Evolutionary conservation across 2,329 filamentous ascomycete species (phyloP).

Genomic region (Nigrospora oryzae): DNA sequence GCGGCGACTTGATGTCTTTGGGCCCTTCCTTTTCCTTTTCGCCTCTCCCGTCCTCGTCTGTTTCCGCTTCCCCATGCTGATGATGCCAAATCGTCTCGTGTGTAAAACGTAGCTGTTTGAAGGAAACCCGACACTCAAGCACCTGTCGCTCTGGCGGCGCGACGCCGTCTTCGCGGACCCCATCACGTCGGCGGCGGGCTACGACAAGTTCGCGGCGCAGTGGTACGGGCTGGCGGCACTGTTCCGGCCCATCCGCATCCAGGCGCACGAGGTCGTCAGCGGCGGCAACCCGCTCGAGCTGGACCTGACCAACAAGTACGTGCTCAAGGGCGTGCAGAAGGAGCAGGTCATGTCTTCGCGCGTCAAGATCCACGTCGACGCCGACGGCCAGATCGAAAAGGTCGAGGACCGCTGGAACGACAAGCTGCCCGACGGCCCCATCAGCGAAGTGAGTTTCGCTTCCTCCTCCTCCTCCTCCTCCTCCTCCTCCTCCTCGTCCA

Average conservation of each 20-base stretch:
- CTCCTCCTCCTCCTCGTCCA: too few species aligned
- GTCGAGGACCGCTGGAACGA: conserved; percentile 29
- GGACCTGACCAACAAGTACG: conserved; percentile 30
- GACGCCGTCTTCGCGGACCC: conserved; percentile 50
- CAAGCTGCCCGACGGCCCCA: conserved; percentile 22
- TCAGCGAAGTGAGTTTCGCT: conserved; percentile 22
- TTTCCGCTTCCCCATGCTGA: background rate
- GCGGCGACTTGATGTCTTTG: background rate
- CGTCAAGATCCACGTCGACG: conserved; percentile 21
- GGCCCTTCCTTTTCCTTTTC: background rate
- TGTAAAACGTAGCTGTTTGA: conserved; percentile 40
- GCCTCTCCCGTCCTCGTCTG: background rate
- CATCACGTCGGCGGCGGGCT: conserved; percentile 47
- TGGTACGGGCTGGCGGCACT: conserved; percentile 52
- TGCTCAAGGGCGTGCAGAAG: conserved; percentile 21
- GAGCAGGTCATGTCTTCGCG: conserved; percentile 21
- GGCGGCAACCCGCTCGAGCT: conserved; percentile 52
- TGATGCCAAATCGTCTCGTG: background rate
- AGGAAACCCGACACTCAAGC: conserved; percentile 47
- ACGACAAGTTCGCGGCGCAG: conserved; percentile 38
- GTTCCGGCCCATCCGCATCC: conserved; percentile 48
- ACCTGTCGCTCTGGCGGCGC: conserved; percentile 51
- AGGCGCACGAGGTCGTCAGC: conserved; percentile 42
- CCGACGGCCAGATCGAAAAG: conserved; percentile 22
- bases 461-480: background rate